phyloP scores from a whole-genome alignment of 768 basidiomycete genomes.

The Boletus coccyginus region DNA sequence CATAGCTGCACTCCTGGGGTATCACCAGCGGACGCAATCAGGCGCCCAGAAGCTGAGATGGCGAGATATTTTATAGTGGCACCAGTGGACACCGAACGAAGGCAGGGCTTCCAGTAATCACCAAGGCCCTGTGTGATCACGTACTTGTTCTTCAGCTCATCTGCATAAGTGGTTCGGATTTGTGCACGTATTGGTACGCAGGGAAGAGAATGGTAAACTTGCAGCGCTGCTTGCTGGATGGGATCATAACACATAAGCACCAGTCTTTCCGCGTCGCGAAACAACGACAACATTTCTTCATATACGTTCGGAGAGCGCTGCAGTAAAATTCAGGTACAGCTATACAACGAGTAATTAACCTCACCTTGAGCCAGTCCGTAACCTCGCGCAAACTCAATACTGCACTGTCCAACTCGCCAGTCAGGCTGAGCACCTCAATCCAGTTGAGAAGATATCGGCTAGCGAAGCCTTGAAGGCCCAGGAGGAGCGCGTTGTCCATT shows the following conservation, averaged over 20 bases:
- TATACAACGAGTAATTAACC: not conserved
- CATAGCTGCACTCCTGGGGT: constrained; percentile 38
- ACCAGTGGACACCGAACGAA: constrained; percentile 11
- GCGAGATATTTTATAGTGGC: constrained; percentile 11
- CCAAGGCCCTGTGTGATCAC: constrained; percentile 5
- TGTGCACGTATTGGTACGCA: constrained; percentile 1
- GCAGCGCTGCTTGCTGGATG: constrained; percentile 17
- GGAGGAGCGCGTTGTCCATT: constrained; percentile 5
- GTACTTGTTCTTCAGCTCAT: constrained; percentile 11
- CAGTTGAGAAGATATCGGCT: constrained; percentile 11
- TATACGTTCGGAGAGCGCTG: constrained; percentile 8
- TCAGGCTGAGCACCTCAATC: constrained; percentile 20
- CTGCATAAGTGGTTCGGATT: constrained; percentile 11
- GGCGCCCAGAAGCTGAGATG: constrained; percentile 15
- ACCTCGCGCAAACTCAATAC: constrained; percentile 10
- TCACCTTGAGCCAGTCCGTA: constrained; percentile 15
- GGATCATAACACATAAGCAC: constrained; percentile 19
- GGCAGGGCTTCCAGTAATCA: constrained; percentile 14
- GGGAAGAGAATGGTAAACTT: constrained; percentile 16
- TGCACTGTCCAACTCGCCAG: constrained; percentile 15
- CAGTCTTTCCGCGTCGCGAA: constrained; percentile 17
- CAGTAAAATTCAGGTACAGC: not conserved
- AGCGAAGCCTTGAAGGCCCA: constrained; percentile 9
- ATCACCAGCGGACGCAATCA: constrained; percentile 17
- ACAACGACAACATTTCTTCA: constrained; percentile 7